Evolutionary conservation across 2,329 filamentous ascomycete species (phyloP), one percentile per base, ranked within the genome.

Genomic region (Cercospora nicotianae): DNA sequence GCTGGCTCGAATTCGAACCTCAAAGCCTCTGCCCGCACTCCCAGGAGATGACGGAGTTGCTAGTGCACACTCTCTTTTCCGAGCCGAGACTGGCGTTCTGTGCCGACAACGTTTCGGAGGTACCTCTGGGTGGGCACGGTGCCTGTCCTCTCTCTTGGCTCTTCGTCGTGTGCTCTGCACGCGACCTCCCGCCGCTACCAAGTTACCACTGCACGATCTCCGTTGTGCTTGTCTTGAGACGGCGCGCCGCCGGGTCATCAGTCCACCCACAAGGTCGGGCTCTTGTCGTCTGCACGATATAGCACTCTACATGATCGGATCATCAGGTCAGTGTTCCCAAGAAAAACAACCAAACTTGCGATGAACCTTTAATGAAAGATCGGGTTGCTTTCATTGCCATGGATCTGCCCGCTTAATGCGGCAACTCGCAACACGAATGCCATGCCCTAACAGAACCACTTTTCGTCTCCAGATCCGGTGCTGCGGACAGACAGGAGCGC

Each of bases 401-500:
- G 78, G 57, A 73, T 72, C 3, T 81, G 81, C 66, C 79, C 79
- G n/a, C 72, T 75, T 58, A 80, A 80, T 73, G 86, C 86, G 1
- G 86, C 87, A 53, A 84, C 81, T 63, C 77, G 18, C 42, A 13
- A 9, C 42, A 48, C 36, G 36, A 48, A 5, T 6, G 12, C 42
- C 42, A 12, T 48, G 42, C 42, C 42, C 42, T 48, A 48, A 23
- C 42, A 48, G 42, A 13, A 23, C 42, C 42, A 48, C 42, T 48
- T 48, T 23, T 23, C 42, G 42, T 23, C 42, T 23, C n/a, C 18
- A 48, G 18, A 48, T 48, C 42, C 42, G 42, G 42, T 48, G n/a
- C n/a, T 48, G 42, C 18, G 42, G 42, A 23, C 42, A 23, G n/a
- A 12, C 42, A 48, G 42, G 36, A 42, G 36, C 36, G 36, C 42